Conservation (phyloP, 75 land plant species). For the Ceratopteris richardii region DNA sequence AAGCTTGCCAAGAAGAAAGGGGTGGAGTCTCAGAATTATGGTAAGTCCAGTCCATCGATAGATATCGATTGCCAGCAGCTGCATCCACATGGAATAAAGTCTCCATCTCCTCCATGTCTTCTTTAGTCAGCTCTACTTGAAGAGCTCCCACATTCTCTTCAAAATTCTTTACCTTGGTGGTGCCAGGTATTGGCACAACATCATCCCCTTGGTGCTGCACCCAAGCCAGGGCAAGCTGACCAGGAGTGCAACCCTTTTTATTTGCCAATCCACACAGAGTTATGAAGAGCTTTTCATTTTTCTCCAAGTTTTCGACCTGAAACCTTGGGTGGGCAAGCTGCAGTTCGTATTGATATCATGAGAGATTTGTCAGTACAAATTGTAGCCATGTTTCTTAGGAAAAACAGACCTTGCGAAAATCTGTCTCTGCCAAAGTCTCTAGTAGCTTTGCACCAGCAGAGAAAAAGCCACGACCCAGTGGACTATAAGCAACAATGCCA, state of each 20-base stretch:
- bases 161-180: slow-evolving; percentile 43
- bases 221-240: slow-evolving; percentile 67
- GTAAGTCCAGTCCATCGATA: slow-evolving; percentile 5
- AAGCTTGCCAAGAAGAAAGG: slow-evolving; percentile 21
- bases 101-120: slow-evolving; percentile 53
- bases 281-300: slow-evolving; percentile 26
- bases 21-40: slow-evolving; percentile 22
- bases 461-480: slow-evolving; percentile 53
- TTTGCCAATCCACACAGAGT: slow-evolving; percentile 29
- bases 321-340: slow-evolving; percentile 26
- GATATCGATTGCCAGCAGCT: slow-evolving; percentile 39
- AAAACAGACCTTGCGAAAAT: slow-evolving; percentile 35
- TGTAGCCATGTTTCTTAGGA: background rate
- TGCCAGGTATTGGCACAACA: slow-evolving; percentile 57
- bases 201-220: slow-evolving; percentile 57
- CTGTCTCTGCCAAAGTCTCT: slow-evolving; percentile 15
- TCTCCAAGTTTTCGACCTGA: slow-evolving; percentile 33
- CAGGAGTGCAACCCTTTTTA: slow-evolving; percentile 41
- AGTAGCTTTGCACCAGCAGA: slow-evolving; percentile 20
- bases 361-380: background rate
- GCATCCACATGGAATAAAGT: slow-evolving; percentile 22
- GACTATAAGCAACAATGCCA: slow-evolving; percentile 58
- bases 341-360: background rate
- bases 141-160: slow-evolving; percentile 44
- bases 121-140: slow-evolving; percentile 31